phyloP scores from a whole-genome alignment of 768 basidiomycete genomes.

The Suillus subluteus region DNA sequence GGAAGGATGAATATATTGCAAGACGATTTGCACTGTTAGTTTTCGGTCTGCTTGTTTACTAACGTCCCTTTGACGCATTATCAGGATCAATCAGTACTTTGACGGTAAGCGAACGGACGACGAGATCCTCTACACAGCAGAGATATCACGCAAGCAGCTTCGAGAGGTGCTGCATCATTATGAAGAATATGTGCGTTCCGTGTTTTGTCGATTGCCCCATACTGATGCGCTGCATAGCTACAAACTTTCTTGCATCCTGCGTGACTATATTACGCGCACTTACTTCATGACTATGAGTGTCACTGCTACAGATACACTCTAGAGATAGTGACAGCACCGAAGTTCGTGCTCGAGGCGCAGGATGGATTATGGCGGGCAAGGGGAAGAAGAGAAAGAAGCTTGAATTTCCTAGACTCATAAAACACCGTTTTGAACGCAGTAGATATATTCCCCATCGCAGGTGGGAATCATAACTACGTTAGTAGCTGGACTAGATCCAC shows the following conservation, averaged over 20 bases:
- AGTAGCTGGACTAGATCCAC: background rate
- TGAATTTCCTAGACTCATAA: background rate
- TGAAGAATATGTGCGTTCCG: slow-evolving; percentile 78
- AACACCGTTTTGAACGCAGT: background rate
- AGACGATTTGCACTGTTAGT: slow-evolving; percentile 80
- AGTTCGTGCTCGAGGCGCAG: background rate
- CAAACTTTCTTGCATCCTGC: slow-evolving; percentile 51
- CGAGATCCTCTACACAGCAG: slow-evolving; percentile 89
- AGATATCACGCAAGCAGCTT: slow-evolving; percentile 82
- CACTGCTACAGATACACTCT: background rate
- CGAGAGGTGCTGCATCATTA: slow-evolving; percentile 84
- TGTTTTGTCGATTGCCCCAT: background rate
- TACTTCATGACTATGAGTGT: background rate
- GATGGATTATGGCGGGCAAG: background rate
- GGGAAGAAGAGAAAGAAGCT: background rate
- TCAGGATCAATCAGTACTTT: slow-evolving; percentile 89
- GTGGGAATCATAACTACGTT: background rate
- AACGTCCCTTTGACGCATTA: background rate
- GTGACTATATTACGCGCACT: slow-evolving; percentile 11
- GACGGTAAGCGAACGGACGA: slow-evolving; percentile 92
- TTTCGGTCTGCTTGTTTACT: slow-evolving; percentile 7
- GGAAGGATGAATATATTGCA: slow-evolving; percentile 69
- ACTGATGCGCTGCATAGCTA: slow-evolving; percentile 31
- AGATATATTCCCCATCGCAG: background rate
- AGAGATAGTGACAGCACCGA: background rate